Percentiles rank a stretch among this genome's conserved stretches.
phyloP scores from a whole-genome alignment of 345 rosid species.

The Gossypium raimondii region DNA sequence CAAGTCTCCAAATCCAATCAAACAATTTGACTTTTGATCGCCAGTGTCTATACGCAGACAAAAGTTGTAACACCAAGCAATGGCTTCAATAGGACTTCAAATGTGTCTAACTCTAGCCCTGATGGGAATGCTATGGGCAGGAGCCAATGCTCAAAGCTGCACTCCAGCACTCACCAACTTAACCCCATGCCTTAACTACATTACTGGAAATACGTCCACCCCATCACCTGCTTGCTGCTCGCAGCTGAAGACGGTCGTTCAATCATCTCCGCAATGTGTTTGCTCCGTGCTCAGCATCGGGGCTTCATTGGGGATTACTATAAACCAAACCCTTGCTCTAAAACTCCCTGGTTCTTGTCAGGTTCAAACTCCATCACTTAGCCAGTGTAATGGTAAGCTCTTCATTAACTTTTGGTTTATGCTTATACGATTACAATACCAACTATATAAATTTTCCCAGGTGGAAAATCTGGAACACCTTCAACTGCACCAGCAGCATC shows the following conservation, averaged over 20 bases:
- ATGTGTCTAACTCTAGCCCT: conserved; percentile 26
- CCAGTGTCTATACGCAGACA: not conserved
- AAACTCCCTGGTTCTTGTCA: conserved; percentile 60
- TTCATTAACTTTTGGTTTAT: not conserved
- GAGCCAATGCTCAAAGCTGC: conserved; percentile 37
- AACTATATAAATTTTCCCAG: not conserved
- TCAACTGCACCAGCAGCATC: not conserved
- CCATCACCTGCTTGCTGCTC: conserved; percentile 69
- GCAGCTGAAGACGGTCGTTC: conserved; percentile 47
- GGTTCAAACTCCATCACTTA: conserved; percentile 52
- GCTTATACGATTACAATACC: not conserved
- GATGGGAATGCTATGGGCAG: conserved; percentile 24
- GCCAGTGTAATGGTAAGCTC: conserved; percentile 44
- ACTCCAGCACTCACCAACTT: conserved; percentile 34
- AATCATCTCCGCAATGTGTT: conserved; percentile 57
- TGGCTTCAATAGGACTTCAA: conserved; percentile 27
- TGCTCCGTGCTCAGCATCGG: conserved; percentile 50
- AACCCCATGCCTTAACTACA: conserved; percentile 52
- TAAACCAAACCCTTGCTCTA: conserved; percentile 66
- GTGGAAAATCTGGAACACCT: conserved; percentile 7
- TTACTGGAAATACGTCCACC: conserved; percentile 53
- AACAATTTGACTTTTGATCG: conserved; percentile 10
- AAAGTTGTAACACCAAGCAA: not conserved
- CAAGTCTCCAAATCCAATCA: conserved; percentile 37
- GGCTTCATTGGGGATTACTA: conserved; percentile 41